Conservation (phyloP, 2,329 filamentous ascomycete species). For the Cladophialophora chaetospira region DNA sequence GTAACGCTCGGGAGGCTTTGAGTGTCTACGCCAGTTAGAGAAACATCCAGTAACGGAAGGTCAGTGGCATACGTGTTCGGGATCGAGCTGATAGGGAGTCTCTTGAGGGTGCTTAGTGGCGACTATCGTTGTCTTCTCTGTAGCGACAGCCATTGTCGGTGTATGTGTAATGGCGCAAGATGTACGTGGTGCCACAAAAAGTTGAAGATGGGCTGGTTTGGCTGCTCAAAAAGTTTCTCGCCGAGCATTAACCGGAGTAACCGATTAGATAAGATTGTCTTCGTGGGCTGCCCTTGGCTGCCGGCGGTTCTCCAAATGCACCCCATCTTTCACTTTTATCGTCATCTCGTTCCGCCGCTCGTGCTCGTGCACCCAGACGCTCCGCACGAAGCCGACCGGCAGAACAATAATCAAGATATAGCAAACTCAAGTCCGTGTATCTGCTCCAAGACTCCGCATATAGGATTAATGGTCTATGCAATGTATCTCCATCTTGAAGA, state of each 20-base stretch:
- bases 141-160: conserved; percentile 12
- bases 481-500: not conserved
- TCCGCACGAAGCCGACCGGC: conserved; percentile 5
- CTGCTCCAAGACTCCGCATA: not conserved
- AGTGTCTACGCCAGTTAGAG: conserved; percentile 48
- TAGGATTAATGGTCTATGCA: not conserved
- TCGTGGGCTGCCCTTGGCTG: not conserved
- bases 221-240: not conserved
- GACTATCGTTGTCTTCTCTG: conserved; percentile 8
- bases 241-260: not conserved
- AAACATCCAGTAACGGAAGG: not conserved
- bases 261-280: not conserved
- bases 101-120: conserved; percentile 18
- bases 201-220: too few species aligned
- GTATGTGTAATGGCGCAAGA: not conserved
- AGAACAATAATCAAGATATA: not conserved
- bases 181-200: not conserved
- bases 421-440: not conserved
- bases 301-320: not conserved
- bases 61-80: conserved; percentile 45
- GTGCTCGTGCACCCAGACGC: not conserved
- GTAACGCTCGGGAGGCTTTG: conserved; percentile 61
- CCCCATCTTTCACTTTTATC: not conserved
- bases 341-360: not conserved
- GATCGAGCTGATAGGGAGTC: conserved; percentile 50